phyloP scores from a whole-genome alignment of 352 stramenopile genomes.

The Pythium aphanidermatum region DNA sequence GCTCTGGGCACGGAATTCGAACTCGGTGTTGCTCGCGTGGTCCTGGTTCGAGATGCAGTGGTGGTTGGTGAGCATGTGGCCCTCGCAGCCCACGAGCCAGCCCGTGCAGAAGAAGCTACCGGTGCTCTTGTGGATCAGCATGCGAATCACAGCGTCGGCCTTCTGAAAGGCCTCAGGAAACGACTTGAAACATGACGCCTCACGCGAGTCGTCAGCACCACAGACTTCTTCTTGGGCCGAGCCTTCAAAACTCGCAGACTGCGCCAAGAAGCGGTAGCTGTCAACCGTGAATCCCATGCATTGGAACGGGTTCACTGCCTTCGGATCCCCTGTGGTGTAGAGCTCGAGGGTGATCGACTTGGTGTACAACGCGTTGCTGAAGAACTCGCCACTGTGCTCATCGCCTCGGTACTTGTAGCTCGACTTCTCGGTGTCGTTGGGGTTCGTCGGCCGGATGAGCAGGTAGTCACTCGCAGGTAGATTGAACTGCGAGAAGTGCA shows the following conservation, averaged over 20 bases:
- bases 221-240: constrained; percentile 43
- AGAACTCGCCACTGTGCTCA: constrained; percentile 22
- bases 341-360: constrained; percentile 46
- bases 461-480: constrained; percentile 54
- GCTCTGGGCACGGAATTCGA: constrained; percentile 60
- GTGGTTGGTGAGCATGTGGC: constrained; percentile 75
- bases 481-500: constrained; percentile 67
- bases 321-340: constrained; percentile 21
- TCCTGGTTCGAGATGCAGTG: constrained; percentile 56
- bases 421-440: constrained; percentile 20
- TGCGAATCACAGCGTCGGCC: constrained; percentile 36
- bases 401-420: constrained; percentile 35
- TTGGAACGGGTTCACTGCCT: constrained; percentile 14
- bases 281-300: constrained; percentile 51
- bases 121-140: constrained; percentile 57
- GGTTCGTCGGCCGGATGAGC: constrained; percentile 28
- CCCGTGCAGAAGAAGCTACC: constrained; percentile 65
- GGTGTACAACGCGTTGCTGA: constrained; percentile 28
- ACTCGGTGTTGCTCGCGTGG: constrained; percentile 53
- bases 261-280: constrained; percentile 35
- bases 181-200: constrained; percentile 44
- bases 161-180: constrained; percentile 16
- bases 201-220: constrained; percentile 46
- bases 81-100: constrained; percentile 67
- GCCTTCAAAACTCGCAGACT: constrained; percentile 4